Conservation (phyloP, 2,329 filamentous ascomycete species). For the Lecanosticta acicola region DNA sequence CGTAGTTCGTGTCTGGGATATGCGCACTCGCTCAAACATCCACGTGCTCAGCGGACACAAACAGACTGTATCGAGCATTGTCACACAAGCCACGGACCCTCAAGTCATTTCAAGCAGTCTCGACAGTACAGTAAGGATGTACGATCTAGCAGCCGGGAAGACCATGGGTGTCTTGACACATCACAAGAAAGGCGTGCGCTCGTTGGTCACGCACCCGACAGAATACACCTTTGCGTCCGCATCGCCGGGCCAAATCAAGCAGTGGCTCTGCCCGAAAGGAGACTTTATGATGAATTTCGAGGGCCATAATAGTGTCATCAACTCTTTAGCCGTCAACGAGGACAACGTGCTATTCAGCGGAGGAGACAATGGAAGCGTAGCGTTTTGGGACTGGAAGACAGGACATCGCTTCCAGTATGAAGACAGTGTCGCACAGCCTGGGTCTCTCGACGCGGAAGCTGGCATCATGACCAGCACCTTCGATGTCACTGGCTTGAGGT, state of each 20-base stretch:
- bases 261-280: slow-evolving; percentile 98
- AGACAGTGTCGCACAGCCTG: slow-evolving; percentile 89
- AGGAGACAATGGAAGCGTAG: slow-evolving; percentile 91
- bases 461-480: slow-evolving; percentile 94
- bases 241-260: slow-evolving; percentile 91
- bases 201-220: slow-evolving; percentile 74
- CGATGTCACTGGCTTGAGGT: slow-evolving; percentile 76
- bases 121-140: slow-evolving; percentile 83
- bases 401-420: slow-evolving; percentile 85
- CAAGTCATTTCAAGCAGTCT: slow-evolving; percentile 92
- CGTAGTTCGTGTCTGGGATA: slow-evolving; percentile 94
- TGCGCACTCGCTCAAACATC: slow-evolving; percentile 92
- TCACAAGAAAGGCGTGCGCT: slow-evolving; percentile 94
- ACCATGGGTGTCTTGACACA: slow-evolving; percentile 93
- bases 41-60: slow-evolving; percentile 91
- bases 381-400: slow-evolving; percentile 99
- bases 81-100: slow-evolving; percentile 92
- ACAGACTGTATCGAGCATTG: slow-evolving; percentile 78
- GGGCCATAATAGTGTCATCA: slow-evolving; percentile 93
- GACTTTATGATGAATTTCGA: slow-evolving; percentile 99
- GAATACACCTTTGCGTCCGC: slow-evolving; percentile 96
- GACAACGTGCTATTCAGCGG: slow-evolving; percentile 94
- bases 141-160: slow-evolving; percentile 95
- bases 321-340: slow-evolving; percentile 86
- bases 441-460: slow-evolving; percentile 86